Evolutionary conservation across 129 eudicot species (phyloP).

Genomic region (Chrysanthemum lavandulifolium): DNA sequence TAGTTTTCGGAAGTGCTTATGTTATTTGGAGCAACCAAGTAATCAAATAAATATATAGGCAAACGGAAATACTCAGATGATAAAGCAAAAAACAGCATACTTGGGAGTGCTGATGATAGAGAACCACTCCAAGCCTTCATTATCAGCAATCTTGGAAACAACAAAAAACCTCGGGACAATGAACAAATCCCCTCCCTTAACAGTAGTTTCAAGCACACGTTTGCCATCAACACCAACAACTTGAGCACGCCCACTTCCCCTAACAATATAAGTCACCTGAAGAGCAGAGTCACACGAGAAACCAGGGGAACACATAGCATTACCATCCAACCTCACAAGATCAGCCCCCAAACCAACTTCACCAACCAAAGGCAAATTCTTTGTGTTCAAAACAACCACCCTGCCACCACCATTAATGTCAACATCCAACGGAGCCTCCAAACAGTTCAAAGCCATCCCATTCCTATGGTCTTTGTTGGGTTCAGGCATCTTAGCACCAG

Average conservation of each 20-base stretch:
- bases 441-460: constrained; percentile 75
- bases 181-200: constrained; percentile 67
- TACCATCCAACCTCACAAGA: constrained; percentile 67
- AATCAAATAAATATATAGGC: too few species aligned
- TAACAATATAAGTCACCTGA: constrained; percentile 69
- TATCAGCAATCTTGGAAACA: constrained; percentile 76
- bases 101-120: constrained; percentile 84
- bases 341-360: constrained; percentile 89
- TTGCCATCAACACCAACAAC: constrained; percentile 86
- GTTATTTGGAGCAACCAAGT: too few species aligned
- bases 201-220: constrained; percentile 61
- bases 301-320: constrained; percentile 92
- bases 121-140: constrained; percentile 86
- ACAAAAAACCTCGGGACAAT: constrained; percentile 83
- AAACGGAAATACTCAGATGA: too few species aligned
- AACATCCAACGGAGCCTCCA: constrained; percentile 85
- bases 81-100: constrained; percentile 14
- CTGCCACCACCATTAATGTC: constrained; percentile 78
- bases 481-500: constrained; percentile 62
- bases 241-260: constrained; percentile 87
- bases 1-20: too few species aligned
- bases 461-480: constrained; percentile 50
- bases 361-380: constrained; percentile 85
- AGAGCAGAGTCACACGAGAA: constrained; percentile 88
- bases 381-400: constrained; percentile 75